Evolutionary conservation across 495 filamentous ascomycete species (phyloP).

Genomic region (Penicillium simplicissimum): DNA sequence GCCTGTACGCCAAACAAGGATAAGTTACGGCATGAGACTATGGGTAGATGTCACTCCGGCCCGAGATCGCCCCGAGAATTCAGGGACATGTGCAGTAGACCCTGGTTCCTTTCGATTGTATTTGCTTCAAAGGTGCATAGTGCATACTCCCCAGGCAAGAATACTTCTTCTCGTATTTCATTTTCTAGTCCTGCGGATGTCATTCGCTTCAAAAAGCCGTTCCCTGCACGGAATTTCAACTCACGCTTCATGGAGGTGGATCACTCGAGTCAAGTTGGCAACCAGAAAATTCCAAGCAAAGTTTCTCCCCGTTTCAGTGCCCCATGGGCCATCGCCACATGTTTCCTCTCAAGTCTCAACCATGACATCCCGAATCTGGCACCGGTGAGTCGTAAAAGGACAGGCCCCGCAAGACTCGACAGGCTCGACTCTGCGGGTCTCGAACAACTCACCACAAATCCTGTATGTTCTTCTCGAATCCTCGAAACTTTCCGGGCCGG

Average conservation of each 20-base stretch:
- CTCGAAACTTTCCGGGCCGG: neutral
- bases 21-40: no score
- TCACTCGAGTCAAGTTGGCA: neutral
- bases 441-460: neutral
- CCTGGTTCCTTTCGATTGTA: no score
- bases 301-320: slow-evolving; percentile 1
- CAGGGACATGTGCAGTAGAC: no score
- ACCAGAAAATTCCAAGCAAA: neutral
- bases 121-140: no score
- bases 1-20: no score
- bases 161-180: neutral
- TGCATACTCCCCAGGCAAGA: no score
- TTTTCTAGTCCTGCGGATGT: neutral
- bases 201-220: neutral
- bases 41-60: neutral
- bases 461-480: neutral
- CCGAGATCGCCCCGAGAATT: neutral
- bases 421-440: neutral
- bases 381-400: slow-evolving; percentile 11
- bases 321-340: neutral
- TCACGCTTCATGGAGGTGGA: neutral
- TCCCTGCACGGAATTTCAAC: no score
- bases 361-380: slow-evolving; percentile 3
- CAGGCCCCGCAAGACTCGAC: neutral
- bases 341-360: neutral